These are phyloP conservation scores for Heimioporus retisporus DNA, from an alignment of 1,284 basidiomycete genomes.

Conservation along the genomic window DNA sequence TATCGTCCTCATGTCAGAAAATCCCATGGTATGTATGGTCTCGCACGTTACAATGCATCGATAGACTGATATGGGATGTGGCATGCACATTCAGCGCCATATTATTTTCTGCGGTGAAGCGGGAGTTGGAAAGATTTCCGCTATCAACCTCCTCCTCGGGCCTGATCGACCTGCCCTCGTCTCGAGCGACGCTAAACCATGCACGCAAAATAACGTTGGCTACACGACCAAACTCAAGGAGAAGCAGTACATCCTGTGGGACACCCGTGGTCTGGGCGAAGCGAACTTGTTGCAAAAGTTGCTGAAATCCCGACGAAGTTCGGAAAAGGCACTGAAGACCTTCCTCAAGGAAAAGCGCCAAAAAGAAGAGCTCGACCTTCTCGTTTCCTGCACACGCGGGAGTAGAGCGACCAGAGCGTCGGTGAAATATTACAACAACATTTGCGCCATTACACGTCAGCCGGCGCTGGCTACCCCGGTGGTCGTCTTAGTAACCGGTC, in stretches of 20 bases:
- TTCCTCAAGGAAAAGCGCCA: slow-evolving; percentile 34
- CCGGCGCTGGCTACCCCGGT: slow-evolving; percentile 36
- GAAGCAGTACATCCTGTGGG: slow-evolving; percentile 33
- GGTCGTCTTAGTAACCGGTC: slow-evolving; percentile 33
- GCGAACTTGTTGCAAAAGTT: slow-evolving; percentile 17
- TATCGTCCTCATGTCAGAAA: slow-evolving; percentile 1
- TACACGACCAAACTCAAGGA: slow-evolving; percentile 27
- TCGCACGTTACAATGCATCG: not conserved
- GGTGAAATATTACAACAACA: slow-evolving; percentile 31
- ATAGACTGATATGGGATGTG: slow-evolving; percentile 9
- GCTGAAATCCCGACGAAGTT: slow-evolving; percentile 18
- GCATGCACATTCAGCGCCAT: slow-evolving; percentile 17
- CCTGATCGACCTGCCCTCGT: slow-evolving; percentile 18
- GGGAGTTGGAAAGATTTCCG: slow-evolving; percentile 42
- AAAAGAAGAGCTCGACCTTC: slow-evolving; percentile 36
- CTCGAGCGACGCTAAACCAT: slow-evolving; percentile 30
- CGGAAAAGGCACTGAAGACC: slow-evolving; percentile 28
- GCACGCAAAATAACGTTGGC: slow-evolving; percentile 26
- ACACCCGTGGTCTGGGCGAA: slow-evolving; percentile 41
- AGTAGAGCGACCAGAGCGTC: slow-evolving; percentile 26
- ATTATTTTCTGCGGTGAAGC: slow-evolving; percentile 40
- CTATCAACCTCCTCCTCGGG: slow-evolving; percentile 37
- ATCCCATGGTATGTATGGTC: slow-evolving; percentile 25
- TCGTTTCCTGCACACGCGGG: slow-evolving; percentile 40
- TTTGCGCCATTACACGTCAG: slow-evolving; percentile 35